A percentile compares a stretch with the other conserved stretches of the same genome.
Evolutionary conservation across 2,329 filamentous ascomycete genomes (phyloP).

Genomic region (Aspergillus proliferans): DNA sequence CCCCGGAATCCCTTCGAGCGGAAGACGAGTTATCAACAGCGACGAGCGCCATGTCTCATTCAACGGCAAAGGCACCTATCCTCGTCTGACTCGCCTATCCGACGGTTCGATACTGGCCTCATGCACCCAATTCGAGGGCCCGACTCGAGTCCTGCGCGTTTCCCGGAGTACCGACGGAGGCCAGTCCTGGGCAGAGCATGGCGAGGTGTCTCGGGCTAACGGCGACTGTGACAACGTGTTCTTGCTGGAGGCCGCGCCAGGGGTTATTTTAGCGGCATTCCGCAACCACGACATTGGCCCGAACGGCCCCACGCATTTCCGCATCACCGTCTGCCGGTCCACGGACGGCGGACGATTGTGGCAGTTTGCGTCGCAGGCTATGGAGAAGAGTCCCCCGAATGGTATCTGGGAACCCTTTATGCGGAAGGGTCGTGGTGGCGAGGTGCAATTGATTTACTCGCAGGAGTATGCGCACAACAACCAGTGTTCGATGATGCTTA

Average conservation of each 20-base stretch:
- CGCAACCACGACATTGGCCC: slow-evolving; percentile 42
- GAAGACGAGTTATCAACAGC: slow-evolving; percentile 22
- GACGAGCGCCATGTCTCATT: slow-evolving; percentile 32
- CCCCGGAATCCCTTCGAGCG: slow-evolving; percentile 1
- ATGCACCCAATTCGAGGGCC: slow-evolving; percentile 38
- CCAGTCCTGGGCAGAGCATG: slow-evolving; percentile 34
- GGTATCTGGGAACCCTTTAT: slow-evolving; percentile 50
- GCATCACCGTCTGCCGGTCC: slow-evolving; percentile 47
- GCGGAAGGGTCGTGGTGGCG: slow-evolving; percentile 31
- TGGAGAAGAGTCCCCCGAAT: slow-evolving; percentile 31
- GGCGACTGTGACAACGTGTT: slow-evolving; percentile 46
- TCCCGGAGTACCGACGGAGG: slow-evolving; percentile 42
- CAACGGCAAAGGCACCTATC: slow-evolving; percentile 41
- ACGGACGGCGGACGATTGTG: slow-evolving; percentile 40
- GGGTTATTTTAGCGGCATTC: slow-evolving; percentile 42
- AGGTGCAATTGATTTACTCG: slow-evolving; percentile 44
- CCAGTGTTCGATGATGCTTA: slow-evolving; percentile 46
- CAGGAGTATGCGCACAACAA: slow-evolving; percentile 42
- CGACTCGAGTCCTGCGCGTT: slow-evolving; percentile 37
- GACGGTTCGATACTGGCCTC: slow-evolving; percentile 44
- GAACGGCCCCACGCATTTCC: slow-evolving; percentile 36
- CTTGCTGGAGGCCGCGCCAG: slow-evolving; percentile 36
- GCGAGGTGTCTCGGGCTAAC: slow-evolving; percentile 39
- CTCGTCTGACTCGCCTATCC: slow-evolving; percentile 40
- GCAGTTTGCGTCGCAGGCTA: slow-evolving; percentile 41